Percentiles rank a stretch among this genome's conserved stretches.
phyloP scores from a whole-genome alignment of 2,329 filamentous ascomycete genomes.

The Alternaria sp. region DNA sequence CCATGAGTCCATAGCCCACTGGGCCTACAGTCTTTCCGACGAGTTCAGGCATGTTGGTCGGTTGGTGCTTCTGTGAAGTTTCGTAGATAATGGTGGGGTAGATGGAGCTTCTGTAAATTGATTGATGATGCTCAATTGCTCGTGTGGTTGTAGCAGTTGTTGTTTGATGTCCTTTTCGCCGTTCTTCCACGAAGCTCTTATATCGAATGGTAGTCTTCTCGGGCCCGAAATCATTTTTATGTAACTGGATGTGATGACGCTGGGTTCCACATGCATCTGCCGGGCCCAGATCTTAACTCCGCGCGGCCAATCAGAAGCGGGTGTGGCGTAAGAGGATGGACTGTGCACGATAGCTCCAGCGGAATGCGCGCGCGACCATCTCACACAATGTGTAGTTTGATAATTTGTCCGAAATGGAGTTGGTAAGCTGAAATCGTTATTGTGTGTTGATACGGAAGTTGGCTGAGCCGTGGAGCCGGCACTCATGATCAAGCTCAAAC shows the following conservation, averaged over 20 bases:
- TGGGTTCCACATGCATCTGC: background rate
- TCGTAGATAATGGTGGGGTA: conserved; percentile 9
- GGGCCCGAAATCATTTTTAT: conserved; percentile 8
- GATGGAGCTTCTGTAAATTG: background rate
- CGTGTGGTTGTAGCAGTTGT: background rate
- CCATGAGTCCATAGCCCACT: conserved; percentile 60
- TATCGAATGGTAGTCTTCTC: background rate
- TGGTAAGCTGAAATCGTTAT: background rate
- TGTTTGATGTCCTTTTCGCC: background rate
- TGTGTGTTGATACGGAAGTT: background rate
- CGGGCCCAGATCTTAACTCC: conserved; percentile 8
- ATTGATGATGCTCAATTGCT: conserved; percentile 2
- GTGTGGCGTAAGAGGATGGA: conserved; percentile 1
- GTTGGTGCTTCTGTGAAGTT: conserved; percentile 7
- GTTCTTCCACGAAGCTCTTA: background rate
- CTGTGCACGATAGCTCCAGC: conserved; percentile 2
- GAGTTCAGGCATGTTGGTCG: conserved; percentile 44
- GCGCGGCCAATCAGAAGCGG: background rate
- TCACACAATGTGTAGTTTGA: background rate
- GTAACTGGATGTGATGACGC: conserved; percentile 11
- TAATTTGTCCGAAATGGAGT: background rate
- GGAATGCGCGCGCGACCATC: background rate
- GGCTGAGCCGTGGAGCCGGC: background rate
- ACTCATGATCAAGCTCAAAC: background rate
- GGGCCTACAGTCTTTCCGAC: conserved; percentile 50